Conservation (phyloP, 2,329 filamentous ascomycete genomes). For the Periconia digitata region DNA sequence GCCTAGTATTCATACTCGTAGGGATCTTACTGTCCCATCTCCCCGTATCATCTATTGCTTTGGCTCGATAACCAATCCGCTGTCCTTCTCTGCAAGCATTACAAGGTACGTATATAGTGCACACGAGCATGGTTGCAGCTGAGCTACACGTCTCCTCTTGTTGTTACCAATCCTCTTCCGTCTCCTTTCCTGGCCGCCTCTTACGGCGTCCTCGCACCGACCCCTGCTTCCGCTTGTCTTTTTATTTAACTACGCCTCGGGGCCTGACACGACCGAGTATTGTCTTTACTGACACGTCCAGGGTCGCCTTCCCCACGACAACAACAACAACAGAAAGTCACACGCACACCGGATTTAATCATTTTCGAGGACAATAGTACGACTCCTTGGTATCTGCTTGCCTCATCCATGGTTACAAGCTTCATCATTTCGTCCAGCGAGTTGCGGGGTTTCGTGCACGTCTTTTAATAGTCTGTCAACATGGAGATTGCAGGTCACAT, state of each 20-base stretch:
- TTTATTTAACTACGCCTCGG: slow-evolving; percentile 20
- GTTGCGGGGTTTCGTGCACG: slow-evolving; percentile 28
- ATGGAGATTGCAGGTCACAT: slow-evolving; percentile 8
- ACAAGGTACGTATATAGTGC: slow-evolving; percentile 38
- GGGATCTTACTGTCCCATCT: slow-evolving; percentile 22
- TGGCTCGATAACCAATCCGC: slow-evolving; percentile 28
- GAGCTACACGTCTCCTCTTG: slow-evolving; percentile 18
- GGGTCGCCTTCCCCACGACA: not conserved
- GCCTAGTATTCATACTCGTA: slow-evolving; percentile 15
- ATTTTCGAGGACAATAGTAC: not conserved
- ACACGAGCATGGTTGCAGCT: slow-evolving; percentile 22
- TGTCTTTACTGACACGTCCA: not conserved
- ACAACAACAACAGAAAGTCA: not conserved
- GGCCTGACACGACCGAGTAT: not conserved
- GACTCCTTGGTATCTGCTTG: slow-evolving; percentile 12
- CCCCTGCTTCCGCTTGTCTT: slow-evolving; percentile 10
- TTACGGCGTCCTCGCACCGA: slow-evolving; percentile 9
- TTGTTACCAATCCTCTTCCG: slow-evolving; percentile 15
- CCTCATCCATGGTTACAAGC: slow-evolving; percentile 29
- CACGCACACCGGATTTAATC: not conserved
- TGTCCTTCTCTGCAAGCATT: slow-evolving; percentile 27
- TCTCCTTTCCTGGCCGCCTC: slow-evolving; percentile 1
- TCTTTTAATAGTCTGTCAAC: slow-evolving; percentile 23
- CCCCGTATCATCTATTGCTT: slow-evolving; percentile 12
- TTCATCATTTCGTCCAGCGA: slow-evolving; percentile 22